phyloP scores from a whole-genome alignment of 768 basidiomycete species.

The Termitomyces eurrhizus region DNA sequence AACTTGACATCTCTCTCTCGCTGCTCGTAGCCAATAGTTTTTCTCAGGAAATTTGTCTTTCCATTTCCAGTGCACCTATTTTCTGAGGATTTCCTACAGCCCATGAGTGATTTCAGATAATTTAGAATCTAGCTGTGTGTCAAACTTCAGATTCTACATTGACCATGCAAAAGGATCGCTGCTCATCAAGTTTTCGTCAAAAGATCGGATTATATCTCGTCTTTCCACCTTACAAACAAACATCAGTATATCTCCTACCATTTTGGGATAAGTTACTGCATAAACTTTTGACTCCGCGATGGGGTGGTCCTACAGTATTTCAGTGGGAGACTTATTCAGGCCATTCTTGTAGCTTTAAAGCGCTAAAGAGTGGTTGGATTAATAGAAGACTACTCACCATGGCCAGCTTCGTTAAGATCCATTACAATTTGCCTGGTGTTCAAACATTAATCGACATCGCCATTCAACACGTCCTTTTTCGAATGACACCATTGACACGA shows the following conservation, averaged over 20 bases:
- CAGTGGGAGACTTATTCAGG: background rate
- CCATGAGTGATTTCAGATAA: background rate
- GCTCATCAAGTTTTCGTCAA: background rate
- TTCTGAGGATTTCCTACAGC: background rate
- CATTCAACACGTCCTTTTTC: background rate
- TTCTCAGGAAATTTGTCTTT: too few species aligned
- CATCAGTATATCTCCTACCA: background rate
- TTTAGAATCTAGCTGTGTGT: background rate
- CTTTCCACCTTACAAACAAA: background rate
- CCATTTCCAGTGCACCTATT: too few species aligned
- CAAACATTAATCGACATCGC: background rate
- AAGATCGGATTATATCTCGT: background rate
- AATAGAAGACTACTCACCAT: too few species aligned
- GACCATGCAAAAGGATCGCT: background rate
- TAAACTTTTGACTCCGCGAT: too few species aligned
- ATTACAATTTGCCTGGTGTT: background rate
- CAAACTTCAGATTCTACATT: background rate
- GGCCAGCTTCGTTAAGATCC: too few species aligned
- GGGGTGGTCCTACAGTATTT: background rate
- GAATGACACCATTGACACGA: background rate
- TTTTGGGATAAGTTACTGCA: background rate
- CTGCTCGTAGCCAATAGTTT: too few species aligned
- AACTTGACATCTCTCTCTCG: background rate
- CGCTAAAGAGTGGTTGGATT: too few species aligned
- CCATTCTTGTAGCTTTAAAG: too few species aligned